These are phyloP conservation scores for Speleostelium caveatum DNA, from an alignment of 78 protist species.

Conservation along the genomic window DNA sequence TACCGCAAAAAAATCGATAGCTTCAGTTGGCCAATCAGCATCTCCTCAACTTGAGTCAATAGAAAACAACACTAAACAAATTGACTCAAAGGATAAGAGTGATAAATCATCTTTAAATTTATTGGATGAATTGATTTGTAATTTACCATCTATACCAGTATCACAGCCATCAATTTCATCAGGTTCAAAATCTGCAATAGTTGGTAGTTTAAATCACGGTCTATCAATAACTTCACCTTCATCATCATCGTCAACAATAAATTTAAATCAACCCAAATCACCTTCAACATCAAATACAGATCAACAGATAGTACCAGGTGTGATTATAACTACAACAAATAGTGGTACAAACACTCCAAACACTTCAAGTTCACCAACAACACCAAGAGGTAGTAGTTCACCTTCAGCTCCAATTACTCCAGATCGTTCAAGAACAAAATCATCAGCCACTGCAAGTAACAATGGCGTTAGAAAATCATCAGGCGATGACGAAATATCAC, in stretches of 20 bases:
- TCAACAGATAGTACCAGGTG: not conserved
- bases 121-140: conserved; percentile 8
- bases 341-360: not conserved
- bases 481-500: too few species aligned
- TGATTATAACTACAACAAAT: not conserved
- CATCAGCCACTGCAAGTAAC: not conserved
- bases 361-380: not conserved
- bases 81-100: not conserved
- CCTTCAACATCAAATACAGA: not conserved
- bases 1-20: not conserved
- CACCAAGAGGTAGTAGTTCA: not conserved
- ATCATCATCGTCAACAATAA: not conserved
- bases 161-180: not conserved
- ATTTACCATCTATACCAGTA: conserved; percentile 5
- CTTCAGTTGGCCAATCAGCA: not conserved
- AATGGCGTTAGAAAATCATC: too few species aligned
- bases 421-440: not conserved
- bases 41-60: not conserved
- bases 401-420: not conserved
- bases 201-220: not conserved
- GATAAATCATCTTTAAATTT: not conserved
- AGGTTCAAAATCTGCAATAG: not conserved
- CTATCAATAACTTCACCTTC: not conserved
- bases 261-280: not conserved
- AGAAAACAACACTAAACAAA: not conserved